Percentiles rank a stretch among this genome's conserved stretches.
These are phyloP conservation scores for Psilocybe cyanescens DNA, from an alignment of 768 basidiomycete species.

Conservation along the genomic window DNA sequence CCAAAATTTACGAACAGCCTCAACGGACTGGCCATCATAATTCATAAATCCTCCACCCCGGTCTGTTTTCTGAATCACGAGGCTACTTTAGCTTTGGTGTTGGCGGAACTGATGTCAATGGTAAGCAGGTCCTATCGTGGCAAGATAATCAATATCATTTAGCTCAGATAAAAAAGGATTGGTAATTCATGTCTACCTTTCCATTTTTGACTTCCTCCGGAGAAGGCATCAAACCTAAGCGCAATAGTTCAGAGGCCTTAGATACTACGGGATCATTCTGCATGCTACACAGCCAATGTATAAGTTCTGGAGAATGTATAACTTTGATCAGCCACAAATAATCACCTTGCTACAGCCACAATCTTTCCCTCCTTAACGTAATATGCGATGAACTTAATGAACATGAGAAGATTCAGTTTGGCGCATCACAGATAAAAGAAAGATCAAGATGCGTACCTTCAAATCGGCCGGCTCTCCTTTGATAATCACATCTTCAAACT, in stretches of 20 bases:
- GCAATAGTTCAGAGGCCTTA: slow-evolving; percentile 77
- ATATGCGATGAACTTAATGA: slow-evolving; percentile 74
- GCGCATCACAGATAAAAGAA: background rate
- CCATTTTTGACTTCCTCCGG: slow-evolving; percentile 73
- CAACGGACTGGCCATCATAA: background rate
- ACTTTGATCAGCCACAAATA: background rate
- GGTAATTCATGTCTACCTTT: slow-evolving; percentile 50
- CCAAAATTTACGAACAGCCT: no score
- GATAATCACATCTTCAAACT: slow-evolving; percentile 79
- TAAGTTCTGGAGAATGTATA: slow-evolving; percentile 10
- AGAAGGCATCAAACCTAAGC: slow-evolving; percentile 81
- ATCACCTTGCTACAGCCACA: slow-evolving; percentile 67
- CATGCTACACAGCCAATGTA: slow-evolving; percentile 52
- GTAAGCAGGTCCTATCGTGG: slow-evolving; percentile 40
- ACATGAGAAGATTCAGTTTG: background rate
- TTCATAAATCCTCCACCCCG: background rate
- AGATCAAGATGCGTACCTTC: slow-evolving; percentile 55
- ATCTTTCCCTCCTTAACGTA: slow-evolving; percentile 69
- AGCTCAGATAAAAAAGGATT: background rate
- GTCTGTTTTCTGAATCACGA: slow-evolving; percentile 1
- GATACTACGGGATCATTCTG: slow-evolving; percentile 81
- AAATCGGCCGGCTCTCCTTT: slow-evolving; percentile 75
- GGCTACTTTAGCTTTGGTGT: slow-evolving; percentile 28
- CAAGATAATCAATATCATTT: background rate
- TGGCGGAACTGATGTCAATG: slow-evolving; percentile 42